Evolutionary conservation across 148 eudicot genomes (phyloP), one percentile per base, ranked within the genome.

Genomic region (Fallopia convolvulus): DNA sequence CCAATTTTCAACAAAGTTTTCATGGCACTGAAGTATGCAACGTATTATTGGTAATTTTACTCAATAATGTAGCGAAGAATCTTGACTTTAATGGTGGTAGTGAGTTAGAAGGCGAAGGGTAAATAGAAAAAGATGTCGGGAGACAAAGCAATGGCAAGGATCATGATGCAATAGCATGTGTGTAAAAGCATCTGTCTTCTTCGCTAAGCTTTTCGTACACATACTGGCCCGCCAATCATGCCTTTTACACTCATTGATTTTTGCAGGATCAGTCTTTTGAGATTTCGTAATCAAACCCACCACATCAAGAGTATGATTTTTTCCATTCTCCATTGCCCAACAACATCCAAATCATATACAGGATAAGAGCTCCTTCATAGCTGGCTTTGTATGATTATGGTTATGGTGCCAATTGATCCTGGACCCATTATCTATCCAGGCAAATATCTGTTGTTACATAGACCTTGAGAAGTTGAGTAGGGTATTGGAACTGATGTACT

Each of bases 151-250:
- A 82, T 85, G 89, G 84, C 83, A 70, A 81, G 32, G 74, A 75
- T 77, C 76, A 89, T 89, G 76, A 89, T 87, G 71, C 83, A 81
- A 21, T 74, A 82, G 82, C 89, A 84, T 84, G 90, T 80, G 79
- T 12, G 81, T 21, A 76, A 85, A 87, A 89, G 86, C 82, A 63
- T 61, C 42, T 72, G 76, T 77, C 77, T 32, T 42, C 70, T 78
- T 60, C 32, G 36, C 30, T 61, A 61, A 61, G 9, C 39, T 61
- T 26, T 52, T 52, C 2, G 58, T 15, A 17, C 58, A 52, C 21
- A 52, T 52, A 20, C 14, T 61, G 68, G 68, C 68, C 68, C 39
- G 23, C 15, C 68, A 18, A 53, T 6, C 60, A 53, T 53, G 60
- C 20, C 60, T 53, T 53, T 53, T 26, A 3, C 17, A 14, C 58